phyloP scores from a whole-genome alignment of 441 rosid genomes.

The Pelargonium citronellum region DNA sequence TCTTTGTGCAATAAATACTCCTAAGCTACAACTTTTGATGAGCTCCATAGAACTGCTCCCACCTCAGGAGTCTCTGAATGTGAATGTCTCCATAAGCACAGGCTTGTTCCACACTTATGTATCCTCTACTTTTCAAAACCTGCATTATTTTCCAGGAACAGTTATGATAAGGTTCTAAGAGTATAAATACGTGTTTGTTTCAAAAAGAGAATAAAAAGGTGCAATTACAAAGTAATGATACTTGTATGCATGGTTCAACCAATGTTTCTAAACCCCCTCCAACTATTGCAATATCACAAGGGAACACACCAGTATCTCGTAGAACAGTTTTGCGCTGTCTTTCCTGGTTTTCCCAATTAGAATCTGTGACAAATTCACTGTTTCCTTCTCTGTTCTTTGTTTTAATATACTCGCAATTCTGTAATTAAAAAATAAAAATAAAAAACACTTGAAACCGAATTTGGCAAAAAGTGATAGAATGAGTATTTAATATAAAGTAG shows the following conservation, averaged over 20 bases:
- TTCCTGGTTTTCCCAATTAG: slow-evolving; percentile 49
- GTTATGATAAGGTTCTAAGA: neutral
- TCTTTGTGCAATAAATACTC: neutral
- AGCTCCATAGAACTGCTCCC: slow-evolving; percentile 25
- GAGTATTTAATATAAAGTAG: slow-evolving; percentile 11
- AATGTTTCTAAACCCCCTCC: no score
- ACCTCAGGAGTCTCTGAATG: slow-evolving; percentile 31
- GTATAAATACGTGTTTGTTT: neutral
- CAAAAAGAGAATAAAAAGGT: neutral
- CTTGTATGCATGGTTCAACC: no score
- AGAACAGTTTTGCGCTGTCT: slow-evolving; percentile 67
- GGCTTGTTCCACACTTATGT: slow-evolving; percentile 55
- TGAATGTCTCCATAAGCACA: slow-evolving; percentile 47
- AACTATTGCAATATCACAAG: neutral
- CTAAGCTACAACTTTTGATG: neutral
- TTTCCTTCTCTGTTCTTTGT: slow-evolving; percentile 41
- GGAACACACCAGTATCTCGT: slow-evolving; percentile 65
- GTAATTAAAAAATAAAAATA: slow-evolving; percentile 12
- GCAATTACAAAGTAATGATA: no score
- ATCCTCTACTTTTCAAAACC: slow-evolving; percentile 63
- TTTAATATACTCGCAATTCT: slow-evolving; percentile 44
- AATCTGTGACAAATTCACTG: slow-evolving; percentile 40
- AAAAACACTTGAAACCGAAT: slow-evolving; percentile 18
- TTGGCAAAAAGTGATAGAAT: slow-evolving; percentile 3
- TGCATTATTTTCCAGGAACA: slow-evolving; percentile 27